Conservation (phyloP, 257 asterid species). For the Ajuga chamaepitys region DNA sequence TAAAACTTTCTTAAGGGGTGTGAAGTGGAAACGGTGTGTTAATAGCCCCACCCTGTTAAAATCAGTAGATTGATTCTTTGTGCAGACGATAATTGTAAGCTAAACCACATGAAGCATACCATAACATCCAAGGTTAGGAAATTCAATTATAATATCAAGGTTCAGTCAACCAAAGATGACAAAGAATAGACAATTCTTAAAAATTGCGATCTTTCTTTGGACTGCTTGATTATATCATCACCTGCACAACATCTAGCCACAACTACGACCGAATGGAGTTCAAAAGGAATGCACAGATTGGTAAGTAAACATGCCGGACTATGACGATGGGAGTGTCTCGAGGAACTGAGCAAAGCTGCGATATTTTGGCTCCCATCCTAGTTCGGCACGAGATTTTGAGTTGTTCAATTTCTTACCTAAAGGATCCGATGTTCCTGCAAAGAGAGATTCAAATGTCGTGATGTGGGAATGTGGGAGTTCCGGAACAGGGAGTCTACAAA, state of each 20-base stretch:
- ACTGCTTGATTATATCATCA: not conserved
- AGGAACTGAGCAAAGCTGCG: conserved; percentile 77
- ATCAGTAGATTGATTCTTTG: not conserved
- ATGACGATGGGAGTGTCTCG: conserved; percentile 29
- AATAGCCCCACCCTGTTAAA: not conserved
- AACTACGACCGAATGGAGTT: not conserved
- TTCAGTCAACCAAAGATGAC: not conserved
- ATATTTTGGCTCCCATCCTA: conserved; percentile 86
- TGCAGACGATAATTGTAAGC: too few relatives aligned
- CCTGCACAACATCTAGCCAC: not conserved
- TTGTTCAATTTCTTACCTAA: conserved; percentile 79
- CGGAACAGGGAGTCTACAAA: not conserved
- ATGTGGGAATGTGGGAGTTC: not conserved
- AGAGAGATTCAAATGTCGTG: not conserved
- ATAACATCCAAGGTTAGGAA: not conserved
- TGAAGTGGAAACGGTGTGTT: too few relatives aligned
- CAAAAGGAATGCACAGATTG: not conserved
- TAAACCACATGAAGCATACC: not conserved
- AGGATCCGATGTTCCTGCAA: conserved; percentile 71
- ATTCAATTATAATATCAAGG: not conserved
- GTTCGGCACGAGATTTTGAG: conserved; percentile 61
- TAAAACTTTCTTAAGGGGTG: too few relatives aligned
- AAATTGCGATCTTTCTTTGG: not conserved
- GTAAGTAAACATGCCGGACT: not conserved
- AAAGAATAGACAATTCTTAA: conserved; percentile 2